A percentile compares a stretch with the other conserved stretches of the same genome.
phyloP scores from a whole-genome alignment of 768 basidiomycete genomes.

The Leccinum barrowsii region DNA sequence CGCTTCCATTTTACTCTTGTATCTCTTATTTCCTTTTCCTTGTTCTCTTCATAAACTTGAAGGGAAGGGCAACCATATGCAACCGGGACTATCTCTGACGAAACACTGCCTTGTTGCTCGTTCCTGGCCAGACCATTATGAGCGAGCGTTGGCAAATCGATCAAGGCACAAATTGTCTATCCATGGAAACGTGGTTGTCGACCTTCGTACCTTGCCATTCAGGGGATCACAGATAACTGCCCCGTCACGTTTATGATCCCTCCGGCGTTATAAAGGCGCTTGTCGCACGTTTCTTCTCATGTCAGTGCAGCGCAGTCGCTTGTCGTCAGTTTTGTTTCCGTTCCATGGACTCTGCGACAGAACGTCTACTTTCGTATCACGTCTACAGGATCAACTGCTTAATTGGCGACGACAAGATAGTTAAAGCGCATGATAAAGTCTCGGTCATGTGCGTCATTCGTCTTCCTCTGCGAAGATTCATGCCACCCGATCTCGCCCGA shows the following conservation, averaged over 20 bases:
- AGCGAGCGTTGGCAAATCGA: background rate
- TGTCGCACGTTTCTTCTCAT: background rate
- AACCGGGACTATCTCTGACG: background rate
- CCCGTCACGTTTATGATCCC: background rate
- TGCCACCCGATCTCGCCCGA: background rate
- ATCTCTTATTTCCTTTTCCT: background rate
- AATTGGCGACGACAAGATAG: constrained; percentile 22
- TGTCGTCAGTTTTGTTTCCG: background rate
- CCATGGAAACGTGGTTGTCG: background rate
- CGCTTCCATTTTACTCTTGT: background rate
- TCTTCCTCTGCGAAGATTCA: background rate
- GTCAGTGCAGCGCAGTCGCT: background rate
- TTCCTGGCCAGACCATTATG: background rate
- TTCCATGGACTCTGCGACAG: constrained; percentile 2
- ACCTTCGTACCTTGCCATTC: background rate
- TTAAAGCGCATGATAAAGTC: constrained; percentile 25
- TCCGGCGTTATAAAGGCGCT: background rate
- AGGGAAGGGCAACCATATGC: background rate
- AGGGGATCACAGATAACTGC: background rate
- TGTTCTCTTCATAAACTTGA: background rate
- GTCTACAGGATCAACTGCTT: constrained; percentile 25
- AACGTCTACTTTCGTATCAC: constrained; percentile 18
- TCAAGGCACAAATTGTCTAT: background rate
- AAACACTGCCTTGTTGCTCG: background rate
- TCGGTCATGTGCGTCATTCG: constrained; percentile 16